Base-by-base conservation (phyloP, 345 rosid species). In the Syzygium jambos region DNA sequence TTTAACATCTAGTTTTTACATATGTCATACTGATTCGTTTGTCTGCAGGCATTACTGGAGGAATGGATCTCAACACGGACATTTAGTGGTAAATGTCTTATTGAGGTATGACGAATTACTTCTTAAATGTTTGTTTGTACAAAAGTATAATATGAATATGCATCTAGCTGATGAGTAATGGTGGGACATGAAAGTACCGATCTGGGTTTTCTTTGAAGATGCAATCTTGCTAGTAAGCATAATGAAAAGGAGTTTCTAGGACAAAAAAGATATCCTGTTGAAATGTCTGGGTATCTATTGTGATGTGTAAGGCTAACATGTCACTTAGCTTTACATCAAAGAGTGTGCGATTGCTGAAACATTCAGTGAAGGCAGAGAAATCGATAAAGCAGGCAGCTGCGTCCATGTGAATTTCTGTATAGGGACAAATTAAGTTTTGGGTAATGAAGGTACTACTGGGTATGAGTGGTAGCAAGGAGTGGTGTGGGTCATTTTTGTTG, bases 21-120 rank as follows among this genome's bases (percentile, higher is more conserved):
- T 23, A 16, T 59, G 27, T 41, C 85, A 59, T 56, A 46, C 53
- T 38, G 63, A 84, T 61, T 84, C 29, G 46, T 22, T 87, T 57
- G 85, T 85, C 84, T 90, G 89, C 91, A 98, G 99, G 98, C 99
- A 85, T 93, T 96, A 91, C 91, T 98, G 61, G 99, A 98, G 91
- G 99, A 98, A 90, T 95, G 98, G 98, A 92, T 95, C 90, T 90
- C 95, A 78, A 90, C 96, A 23, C 95, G 93, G 85, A 90, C 94
- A 86, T 92, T 90, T 56, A 88, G 94, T 85, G 95, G 94, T 86
- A 94, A 95, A 87, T 91, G 90, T 92, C 92, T 93, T 87, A 91
- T 93, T 17, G 93, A 93, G 97, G 99, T 96, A 91, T 41, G 73
- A 52, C 23, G 51, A 59, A 49, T 85, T 17, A 65, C 54, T 80